Evolutionary conservation across 2,329 filamentous ascomycete species (phyloP).

Genomic region (Scedosporium boydii): DNA sequence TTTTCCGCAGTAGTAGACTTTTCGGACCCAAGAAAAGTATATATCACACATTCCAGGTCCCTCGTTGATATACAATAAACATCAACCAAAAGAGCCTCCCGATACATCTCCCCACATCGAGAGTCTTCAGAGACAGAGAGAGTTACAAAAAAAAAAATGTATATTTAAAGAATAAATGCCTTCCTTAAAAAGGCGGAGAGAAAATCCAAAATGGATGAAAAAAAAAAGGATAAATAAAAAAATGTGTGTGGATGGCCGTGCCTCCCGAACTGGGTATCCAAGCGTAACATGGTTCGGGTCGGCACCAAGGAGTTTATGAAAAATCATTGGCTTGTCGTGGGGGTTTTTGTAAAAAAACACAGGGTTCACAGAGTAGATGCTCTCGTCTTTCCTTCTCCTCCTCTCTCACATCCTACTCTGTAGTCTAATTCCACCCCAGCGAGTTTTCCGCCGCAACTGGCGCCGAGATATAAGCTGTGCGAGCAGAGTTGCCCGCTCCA

Average conservation of each 20-base stretch:
- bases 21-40: no score
- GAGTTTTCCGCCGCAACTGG: constrained; percentile 92
- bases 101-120: no score
- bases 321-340: not conserved
- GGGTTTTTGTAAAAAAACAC: not conserved
- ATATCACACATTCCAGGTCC: no score
- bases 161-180: constrained; percentile 20
- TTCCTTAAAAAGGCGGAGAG: constrained; percentile 14
- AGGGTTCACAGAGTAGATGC: no score
- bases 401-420: constrained; percentile 19
- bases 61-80: no score
- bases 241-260: constrained; percentile 5
- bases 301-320: not conserved
- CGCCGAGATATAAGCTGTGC: constrained; percentile 66
- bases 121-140: constrained; percentile 11
- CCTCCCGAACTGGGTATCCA: constrained; percentile 7
- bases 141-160: constrained; percentile 9
- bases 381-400: constrained; percentile 9
- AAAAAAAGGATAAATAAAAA: constrained; percentile 13
- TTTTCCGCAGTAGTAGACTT: no score
- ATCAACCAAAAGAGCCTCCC: not conserved
- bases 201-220: constrained; percentile 10
- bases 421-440: constrained; percentile 80
- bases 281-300: not conserved
- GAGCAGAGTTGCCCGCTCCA: constrained; percentile 42